Evolutionary conservation across 352 stramenopile genomes (phyloP).

Genomic region (Phytophthora nicotianae): DNA sequence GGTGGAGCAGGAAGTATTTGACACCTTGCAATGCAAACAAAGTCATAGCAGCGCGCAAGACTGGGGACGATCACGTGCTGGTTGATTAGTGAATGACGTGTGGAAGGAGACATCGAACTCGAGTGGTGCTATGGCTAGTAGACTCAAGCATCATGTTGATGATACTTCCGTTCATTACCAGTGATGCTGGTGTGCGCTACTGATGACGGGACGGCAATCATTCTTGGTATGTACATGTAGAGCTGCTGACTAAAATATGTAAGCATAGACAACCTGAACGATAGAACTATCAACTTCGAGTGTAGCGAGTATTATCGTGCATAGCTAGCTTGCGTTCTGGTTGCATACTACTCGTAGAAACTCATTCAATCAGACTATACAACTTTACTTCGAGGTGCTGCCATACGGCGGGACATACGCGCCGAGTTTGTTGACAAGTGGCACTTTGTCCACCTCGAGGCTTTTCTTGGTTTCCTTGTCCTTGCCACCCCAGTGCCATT

Average conservation of each 20-base stretch:
- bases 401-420: slow-evolving; percentile 40
- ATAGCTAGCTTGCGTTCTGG: neutral
- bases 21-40: slow-evolving; percentile 41
- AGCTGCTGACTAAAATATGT: no score
- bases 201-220: slow-evolving; percentile 1
- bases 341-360: neutral
- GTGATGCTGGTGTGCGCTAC: neutral
- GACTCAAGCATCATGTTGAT: neutral
- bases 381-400: slow-evolving; percentile 34
- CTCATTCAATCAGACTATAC: no score
- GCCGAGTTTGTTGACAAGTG: slow-evolving; percentile 37
- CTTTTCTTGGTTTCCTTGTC: slow-evolving; percentile 23
- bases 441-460: slow-evolving; percentile 26
- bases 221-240: neutral
- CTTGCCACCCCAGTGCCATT: slow-evolving; percentile 22
- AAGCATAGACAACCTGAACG: no score
- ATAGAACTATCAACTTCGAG: no score
- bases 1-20: slow-evolving; percentile 48
- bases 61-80: slow-evolving; percentile 4
- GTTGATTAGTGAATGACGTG: slow-evolving; percentile 5
- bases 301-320: neutral
- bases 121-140: neutral
- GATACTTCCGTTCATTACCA: neutral
- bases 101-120: slow-evolving; percentile 1
- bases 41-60: slow-evolving; percentile 16